phyloP scores from a whole-genome alignment of 768 basidiomycete genomes.

The Panus rudis region DNA sequence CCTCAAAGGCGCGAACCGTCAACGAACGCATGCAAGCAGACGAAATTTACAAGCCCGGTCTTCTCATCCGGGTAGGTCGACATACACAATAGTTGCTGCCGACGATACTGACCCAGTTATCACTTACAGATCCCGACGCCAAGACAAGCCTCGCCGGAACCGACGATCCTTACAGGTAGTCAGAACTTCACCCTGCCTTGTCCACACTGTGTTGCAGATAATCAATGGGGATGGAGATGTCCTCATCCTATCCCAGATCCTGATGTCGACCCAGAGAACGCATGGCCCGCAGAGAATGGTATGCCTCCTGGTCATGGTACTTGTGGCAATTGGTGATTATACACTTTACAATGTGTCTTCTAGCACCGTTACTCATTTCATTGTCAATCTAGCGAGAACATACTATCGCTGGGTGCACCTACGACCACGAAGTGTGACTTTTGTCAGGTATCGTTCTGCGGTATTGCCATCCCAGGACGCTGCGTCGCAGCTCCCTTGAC shows the following conservation, averaged over 20 bases:
- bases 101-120: not conserved
- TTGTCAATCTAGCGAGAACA: slow-evolving; percentile 48
- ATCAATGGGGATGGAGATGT: slow-evolving; percentile 74
- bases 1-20: slow-evolving; percentile 58
- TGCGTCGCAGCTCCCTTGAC: slow-evolving; percentile 55
- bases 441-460: slow-evolving; percentile 78
- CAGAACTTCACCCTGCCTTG: slow-evolving; percentile 70
- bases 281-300: slow-evolving; percentile 75
- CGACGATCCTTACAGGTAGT: slow-evolving; percentile 55
- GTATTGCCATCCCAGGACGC: slow-evolving; percentile 67
- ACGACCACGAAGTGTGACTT: slow-evolving; percentile 79
- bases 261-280: slow-evolving; percentile 55
- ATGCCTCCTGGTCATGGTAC: slow-evolving; percentile 71
- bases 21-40: slow-evolving; percentile 78
- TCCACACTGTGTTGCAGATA: slow-evolving; percentile 66
- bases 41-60: slow-evolving; percentile 62
- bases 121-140: slow-evolving; percentile 61
- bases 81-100: slow-evolving; percentile 1
- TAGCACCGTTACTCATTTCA: slow-evolving; percentile 1
- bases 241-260: slow-evolving; percentile 78
- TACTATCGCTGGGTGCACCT: slow-evolving; percentile 67
- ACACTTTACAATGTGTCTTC: not conserved
- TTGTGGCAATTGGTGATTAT: slow-evolving; percentile 75
- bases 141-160: slow-evolving; percentile 70
- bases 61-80: slow-evolving; percentile 52